Conservation (phyloP, 2,329 filamentous ascomycete genomes). For the Aphanocladium album region DNA sequence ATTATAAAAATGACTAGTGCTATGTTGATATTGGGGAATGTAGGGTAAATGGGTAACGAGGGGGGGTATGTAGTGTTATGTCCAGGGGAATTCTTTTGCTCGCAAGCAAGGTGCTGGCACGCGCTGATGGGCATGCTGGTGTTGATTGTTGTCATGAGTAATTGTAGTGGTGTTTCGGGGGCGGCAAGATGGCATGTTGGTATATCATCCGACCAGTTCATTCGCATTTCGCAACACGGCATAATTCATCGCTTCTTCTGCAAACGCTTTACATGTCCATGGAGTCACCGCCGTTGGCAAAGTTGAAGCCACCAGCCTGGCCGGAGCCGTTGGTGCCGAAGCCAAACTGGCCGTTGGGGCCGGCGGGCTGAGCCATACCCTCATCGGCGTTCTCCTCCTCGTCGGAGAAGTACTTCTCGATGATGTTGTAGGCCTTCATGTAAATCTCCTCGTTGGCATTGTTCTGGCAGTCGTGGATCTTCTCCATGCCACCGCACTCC, state of each 20-base stretch:
- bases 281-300: conserved; percentile 65
- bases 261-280: conserved; percentile 56
- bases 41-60: conserved; percentile 18
- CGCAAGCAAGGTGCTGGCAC: conserved; percentile 1
- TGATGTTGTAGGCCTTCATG: conserved; percentile 99
- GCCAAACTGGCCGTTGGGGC: conserved; percentile 69
- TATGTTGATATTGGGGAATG: conserved; percentile 26
- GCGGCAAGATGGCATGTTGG: conserved; percentile 4
- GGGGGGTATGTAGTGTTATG: conserved; percentile 14
- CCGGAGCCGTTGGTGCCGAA: conserved; percentile 61
- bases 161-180: background rate
- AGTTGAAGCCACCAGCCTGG: conserved; percentile 86
- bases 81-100: conserved; percentile 7
- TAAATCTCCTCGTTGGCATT: conserved; percentile 99
- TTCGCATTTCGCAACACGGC: conserved; percentile 2
- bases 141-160: conserved; percentile 6
- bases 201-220: background rate
- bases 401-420: conserved; percentile 99
- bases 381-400: conserved; percentile 93
- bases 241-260: background rate
- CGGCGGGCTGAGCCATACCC: conserved; percentile 64
- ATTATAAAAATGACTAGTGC: conserved; percentile 31
- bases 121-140: background rate
- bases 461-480: conserved; percentile 99
- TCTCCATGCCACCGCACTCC: conserved; percentile 98